Evolutionary conservation across 2,329 filamentous ascomycete genomes (phyloP), one percentile per base, ranked within the genome.

Genomic region (Trichothecium sympodiale): DNA sequence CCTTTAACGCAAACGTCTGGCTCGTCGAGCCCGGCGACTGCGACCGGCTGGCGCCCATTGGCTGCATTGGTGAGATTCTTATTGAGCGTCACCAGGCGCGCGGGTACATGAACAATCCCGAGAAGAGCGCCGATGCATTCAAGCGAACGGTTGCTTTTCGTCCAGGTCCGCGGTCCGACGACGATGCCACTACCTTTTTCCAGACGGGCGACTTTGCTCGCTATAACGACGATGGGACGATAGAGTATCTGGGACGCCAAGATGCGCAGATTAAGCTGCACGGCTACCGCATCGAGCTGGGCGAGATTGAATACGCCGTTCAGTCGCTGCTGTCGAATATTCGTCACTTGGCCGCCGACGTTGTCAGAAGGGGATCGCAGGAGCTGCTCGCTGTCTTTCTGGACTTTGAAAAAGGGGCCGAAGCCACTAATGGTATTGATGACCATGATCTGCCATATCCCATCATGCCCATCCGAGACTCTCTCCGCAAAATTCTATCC

Each of bases 41-140:
- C 15, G 17, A 35, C 8, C 25, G 29, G 4, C 27, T 40, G 3
- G 38, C 36, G 3, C 43, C 43, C 16, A 17, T 42, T 16, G 43
- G 43, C 12, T 33, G 28, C 7, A 12, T 39, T 4, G 41, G 43
- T 5, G 43, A 45, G 29, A 29, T 45, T 15, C 18, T 41, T 16
- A 37, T 45, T n/a, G 35, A 45, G 18, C 66, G 65, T 3, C 26
- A 41, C 12, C 17, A 74, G 9, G 66, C 28, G 7, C 28, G 28
- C 28, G 43, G 38, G 2, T 74, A 73, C 38, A 48, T 69, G n/a
- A 63, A 65, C 36, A 41, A 49, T 7, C 3, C 46, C 17, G 28
- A 35, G 17, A 14, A 13, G 3, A 54, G 62, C 56, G 37, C 51
- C 39, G 10, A 39, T 4, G 38, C 41, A 3, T 50, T 51, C 17